A percentile compares a stretch with the other conserved stretches of the same genome.
These are phyloP conservation scores for Aspergillus melleus DNA, from an alignment of 2,329 filamentous ascomycete genomes.

Conservation along the genomic window DNA sequence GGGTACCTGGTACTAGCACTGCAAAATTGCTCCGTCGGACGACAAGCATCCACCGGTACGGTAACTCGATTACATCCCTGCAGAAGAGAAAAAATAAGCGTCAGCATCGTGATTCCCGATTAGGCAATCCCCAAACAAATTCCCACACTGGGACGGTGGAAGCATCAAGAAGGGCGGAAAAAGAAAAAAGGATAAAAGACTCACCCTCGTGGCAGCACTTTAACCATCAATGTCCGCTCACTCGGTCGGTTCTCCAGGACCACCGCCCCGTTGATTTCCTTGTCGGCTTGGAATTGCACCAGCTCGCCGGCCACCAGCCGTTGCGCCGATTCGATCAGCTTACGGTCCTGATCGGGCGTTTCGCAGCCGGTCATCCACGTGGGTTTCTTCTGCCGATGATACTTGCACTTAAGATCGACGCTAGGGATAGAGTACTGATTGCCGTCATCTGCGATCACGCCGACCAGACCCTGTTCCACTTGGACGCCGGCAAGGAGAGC, in stretches of 20 bases:
- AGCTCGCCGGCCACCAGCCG: slow-evolving; percentile 71
- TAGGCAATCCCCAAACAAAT: slow-evolving; percentile 12
- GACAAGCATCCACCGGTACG: slow-evolving; percentile 53
- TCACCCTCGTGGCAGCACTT: slow-evolving; percentile 82
- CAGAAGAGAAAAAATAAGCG: slow-evolving; percentile 10
- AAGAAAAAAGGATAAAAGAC: slow-evolving; percentile 34
- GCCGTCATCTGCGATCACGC: slow-evolving; percentile 85
- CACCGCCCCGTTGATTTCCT: slow-evolving; percentile 86
- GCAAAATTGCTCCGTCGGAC: slow-evolving; percentile 52
- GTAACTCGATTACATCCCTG: slow-evolving; percentile 60
- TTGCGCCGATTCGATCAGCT: slow-evolving; percentile 67
- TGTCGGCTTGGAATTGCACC: slow-evolving; percentile 81
- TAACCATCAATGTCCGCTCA: slow-evolving; percentile 75
- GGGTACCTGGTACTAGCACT: slow-evolving; percentile 46
- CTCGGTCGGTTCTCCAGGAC: slow-evolving; percentile 78
- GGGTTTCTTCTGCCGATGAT: slow-evolving; percentile 85
- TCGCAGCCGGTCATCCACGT: slow-evolving; percentile 67
- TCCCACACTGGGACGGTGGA: not conserved
- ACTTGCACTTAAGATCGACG: slow-evolving; percentile 91
- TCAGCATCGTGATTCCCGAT: slow-evolving; percentile 17
- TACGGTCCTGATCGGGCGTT: slow-evolving; percentile 67
- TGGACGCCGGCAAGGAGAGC: slow-evolving; percentile 89
- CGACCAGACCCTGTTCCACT: slow-evolving; percentile 81
- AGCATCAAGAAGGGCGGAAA: not conserved
- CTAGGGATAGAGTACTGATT: slow-evolving; percentile 89